Evolutionary conservation across 2,329 filamentous ascomycete genomes (phyloP).

Genomic region (Stemphylium vesicarium): DNA sequence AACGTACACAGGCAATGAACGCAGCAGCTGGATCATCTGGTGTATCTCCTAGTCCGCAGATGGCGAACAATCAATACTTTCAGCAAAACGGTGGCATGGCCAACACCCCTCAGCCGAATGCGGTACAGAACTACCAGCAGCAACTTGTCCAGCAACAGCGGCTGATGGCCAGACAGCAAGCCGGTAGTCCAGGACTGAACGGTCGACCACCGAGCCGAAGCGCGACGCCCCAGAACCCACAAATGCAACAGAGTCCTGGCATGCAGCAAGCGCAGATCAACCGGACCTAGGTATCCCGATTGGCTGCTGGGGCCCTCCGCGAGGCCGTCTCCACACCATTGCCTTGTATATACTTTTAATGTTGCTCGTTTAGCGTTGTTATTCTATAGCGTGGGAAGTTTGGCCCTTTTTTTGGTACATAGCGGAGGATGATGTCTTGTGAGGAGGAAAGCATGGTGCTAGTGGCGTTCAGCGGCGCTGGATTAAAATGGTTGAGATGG

Average conservation of each 20-base stretch:
- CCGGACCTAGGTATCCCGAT: slow-evolving; percentile 18
- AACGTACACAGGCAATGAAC: slow-evolving; percentile 47
- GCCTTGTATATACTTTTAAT: slow-evolving; percentile 43
- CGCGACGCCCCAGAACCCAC: slow-evolving; percentile 48
- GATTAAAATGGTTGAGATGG: background rate
- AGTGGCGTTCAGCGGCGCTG: slow-evolving; percentile 17
- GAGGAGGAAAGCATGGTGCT: slow-evolving; percentile 18
- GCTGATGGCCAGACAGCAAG: slow-evolving; percentile 43
- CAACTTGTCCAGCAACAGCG: slow-evolving; percentile 48
- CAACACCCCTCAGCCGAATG: slow-evolving; percentile 40
- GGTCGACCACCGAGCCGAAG: slow-evolving; percentile 45
- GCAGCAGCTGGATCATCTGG: slow-evolving; percentile 44
- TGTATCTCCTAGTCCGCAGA: slow-evolving; percentile 41
- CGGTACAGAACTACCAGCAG: slow-evolving; percentile 46
- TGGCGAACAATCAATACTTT: slow-evolving; percentile 45
- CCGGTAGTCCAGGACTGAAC: slow-evolving; percentile 41
- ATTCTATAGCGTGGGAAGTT: slow-evolving; percentile 16
- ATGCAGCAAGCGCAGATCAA: slow-evolving; percentile 43
- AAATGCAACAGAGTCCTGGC: slow-evolving; percentile 44
- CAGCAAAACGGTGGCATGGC: slow-evolving; percentile 39
- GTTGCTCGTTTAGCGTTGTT: slow-evolving; percentile 25
- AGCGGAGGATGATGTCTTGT: slow-evolving; percentile 1
- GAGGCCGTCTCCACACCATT: slow-evolving; percentile 22
- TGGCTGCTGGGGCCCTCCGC: slow-evolving; percentile 18
- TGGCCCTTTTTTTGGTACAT: slow-evolving; percentile 1